Evolutionary conservation across 1,284 basidiomycete genomes (phyloP), one percentile per base, ranked within the genome.

Genomic region (Fomitiporia mediterranea): DNA sequence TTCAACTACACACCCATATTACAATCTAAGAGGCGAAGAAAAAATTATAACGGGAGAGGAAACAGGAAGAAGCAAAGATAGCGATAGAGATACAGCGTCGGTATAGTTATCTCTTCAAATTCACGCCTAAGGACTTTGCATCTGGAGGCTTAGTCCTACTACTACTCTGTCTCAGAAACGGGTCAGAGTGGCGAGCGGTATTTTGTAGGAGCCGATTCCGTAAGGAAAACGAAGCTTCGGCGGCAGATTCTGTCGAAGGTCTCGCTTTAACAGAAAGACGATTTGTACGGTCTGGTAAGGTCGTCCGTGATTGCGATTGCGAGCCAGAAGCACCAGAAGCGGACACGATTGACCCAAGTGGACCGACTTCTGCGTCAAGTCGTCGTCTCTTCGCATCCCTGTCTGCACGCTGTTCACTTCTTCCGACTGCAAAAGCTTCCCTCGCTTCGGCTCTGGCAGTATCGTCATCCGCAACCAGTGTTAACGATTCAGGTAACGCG

Each of bases 401-500:
- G 30, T 68, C 70, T 21, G 68, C 66, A 37, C 69, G 70, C 8
- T 74, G 62, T 37, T 79, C 79, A 43, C 67, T 70, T 59, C 74
- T 74, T 5, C 71, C 82, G 62, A 67, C 76, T 51, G 70, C 69
- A 83, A 86, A 89, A 62, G 82, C 77, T 52, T 77, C 73, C 58
- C 78, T 82, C 11, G 87, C 90, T 57, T 78, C 78, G 38, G 75
- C 70, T 53, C 71, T 74, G 9, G 76, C 72, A 43, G 73, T 72
- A 11, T 80, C 80, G 57, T 84, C 82, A 32, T 87, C 84, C 38
- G 76, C 78, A 2, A 83, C 67, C 4, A 92, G 76, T 19, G 67
- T 72, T 28, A 93, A 69, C 3, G 74, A 72, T 55, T 82, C 79
- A 1, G 85, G 86, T 5, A 97, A 71, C 0, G 82, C 92, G 70